Evolutionary conservation across 164 flowering plant genomes (phyloP), one percentile per base, ranked within the genome.

Genomic region (Magnolia sinica): DNA sequence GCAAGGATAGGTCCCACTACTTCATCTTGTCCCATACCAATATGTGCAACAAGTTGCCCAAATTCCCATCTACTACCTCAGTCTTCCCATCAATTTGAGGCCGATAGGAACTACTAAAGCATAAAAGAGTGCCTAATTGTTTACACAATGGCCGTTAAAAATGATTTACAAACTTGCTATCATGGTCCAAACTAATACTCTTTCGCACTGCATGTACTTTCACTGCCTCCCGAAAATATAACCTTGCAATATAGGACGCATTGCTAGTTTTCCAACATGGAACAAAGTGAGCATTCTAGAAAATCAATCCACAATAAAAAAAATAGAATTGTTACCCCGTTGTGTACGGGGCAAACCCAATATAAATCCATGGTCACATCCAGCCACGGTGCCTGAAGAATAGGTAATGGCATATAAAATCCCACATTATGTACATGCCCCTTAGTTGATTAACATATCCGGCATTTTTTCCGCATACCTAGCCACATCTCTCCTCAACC

Each of bases 301-400:
- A 37, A 37, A 37, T 37, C 45, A 7, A 37, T 37, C 45, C 45
- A 37, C 45, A 37, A 37, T 37, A 37, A 37, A 7, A 5, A 37
- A 37, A 37, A 37, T 37, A 37, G 45, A 37, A 5, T 37, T 37
- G 22, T 61, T 50, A 22, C 2, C 74, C 7, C 7, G 50, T 37
- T 37, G 50, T 22, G 50, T 49, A 6, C 0, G 10, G 9, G 7
- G 63, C 24, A 71, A n/a, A 16, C 27, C 4, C 52, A 71, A 22
- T 9, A 50, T 29, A 45, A 7, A 50, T 50, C 27, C 52, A 19
- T 64, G 23, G 52, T 52, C 14, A 63, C 45, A 37, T 58, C 51
- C 22, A 29, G 27, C 67, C 24, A 16, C 7, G 29, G 68, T 37
- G 58, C 50, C 9, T 68, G n/a, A 27, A 76, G 18, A 79, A 74